A percentile compares a stretch with the other conserved stretches of the same genome.
Evolutionary conservation across 2,329 filamentous ascomycete genomes (phyloP).

Genomic region (Ilyonectria destructans): DNA sequence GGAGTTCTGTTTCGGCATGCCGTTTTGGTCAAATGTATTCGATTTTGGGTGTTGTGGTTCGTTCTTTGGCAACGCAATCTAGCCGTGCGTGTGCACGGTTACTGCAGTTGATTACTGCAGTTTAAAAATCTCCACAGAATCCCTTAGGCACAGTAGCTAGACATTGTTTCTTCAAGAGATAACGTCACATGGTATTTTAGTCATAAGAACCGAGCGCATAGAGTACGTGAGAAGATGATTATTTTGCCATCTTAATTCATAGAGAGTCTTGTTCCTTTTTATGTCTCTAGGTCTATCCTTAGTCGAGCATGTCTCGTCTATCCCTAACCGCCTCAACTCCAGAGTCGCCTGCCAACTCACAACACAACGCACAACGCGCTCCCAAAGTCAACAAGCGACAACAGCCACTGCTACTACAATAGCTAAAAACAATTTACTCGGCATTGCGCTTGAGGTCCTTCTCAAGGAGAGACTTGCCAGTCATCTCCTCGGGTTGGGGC

Average conservation of each 20-base stretch:
- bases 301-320: constrained; percentile 40
- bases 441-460: constrained; percentile 71
- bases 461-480: constrained; percentile 85
- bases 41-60: not conserved
- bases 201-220: not conserved
- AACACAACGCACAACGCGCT: constrained; percentile 20
- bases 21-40: not conserved
- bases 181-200: not conserved
- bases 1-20: not conserved
- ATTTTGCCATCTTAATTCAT: constrained; percentile 25
- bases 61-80: not conserved
- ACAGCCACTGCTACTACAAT: constrained; percentile 16
- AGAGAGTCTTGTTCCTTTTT: constrained; percentile 16
- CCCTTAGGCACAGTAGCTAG: no score
- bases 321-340: constrained; percentile 43
- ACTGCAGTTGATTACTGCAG: no score
- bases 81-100: not conserved
- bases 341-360: constrained; percentile 33
- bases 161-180: not conserved
- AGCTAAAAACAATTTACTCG: constrained; percentile 39
- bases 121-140: no score
- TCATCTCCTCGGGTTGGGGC: constrained; percentile 93
- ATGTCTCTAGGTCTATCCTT: constrained; percentile 28
- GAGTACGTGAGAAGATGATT: not conserved
- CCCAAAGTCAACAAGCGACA: constrained; percentile 26